Percentiles rank a stretch among this genome's conserved stretches.
Conservation (phyloP, 2,329 filamentous ascomycete species). For the Aureobasidium lini region DNA sequence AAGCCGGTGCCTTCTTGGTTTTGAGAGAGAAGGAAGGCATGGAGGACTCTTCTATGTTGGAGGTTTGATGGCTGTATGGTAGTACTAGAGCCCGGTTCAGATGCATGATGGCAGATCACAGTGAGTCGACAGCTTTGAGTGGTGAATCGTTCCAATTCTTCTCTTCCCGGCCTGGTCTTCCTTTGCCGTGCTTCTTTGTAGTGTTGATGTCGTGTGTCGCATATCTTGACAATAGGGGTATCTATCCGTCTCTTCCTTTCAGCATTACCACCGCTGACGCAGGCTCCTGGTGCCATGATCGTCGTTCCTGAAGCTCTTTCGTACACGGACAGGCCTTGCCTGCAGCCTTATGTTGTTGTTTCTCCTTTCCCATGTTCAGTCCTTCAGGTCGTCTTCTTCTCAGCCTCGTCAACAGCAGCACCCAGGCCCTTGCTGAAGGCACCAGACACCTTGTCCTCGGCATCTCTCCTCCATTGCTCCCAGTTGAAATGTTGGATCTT, state of each 20-base stretch:
- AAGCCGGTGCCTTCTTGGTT: too few species aligned
- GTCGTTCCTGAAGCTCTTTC: not conserved
- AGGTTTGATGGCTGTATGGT: too few species aligned
- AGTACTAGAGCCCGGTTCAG: too few species aligned
- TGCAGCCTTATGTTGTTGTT: not conserved
- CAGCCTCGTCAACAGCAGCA: not conserved
- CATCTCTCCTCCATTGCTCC: constrained; percentile 32
- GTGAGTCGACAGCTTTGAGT: too few species aligned
- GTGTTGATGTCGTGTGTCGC: not conserved
- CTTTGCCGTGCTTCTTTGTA: not conserved
- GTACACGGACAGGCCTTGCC: not conserved
- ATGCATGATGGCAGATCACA: too few species aligned
- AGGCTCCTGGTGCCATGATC: not conserved
- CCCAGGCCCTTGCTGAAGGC: not conserved
- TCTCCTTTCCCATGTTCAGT: not conserved
- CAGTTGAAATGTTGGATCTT: constrained; percentile 40
- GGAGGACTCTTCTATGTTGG: too few species aligned
- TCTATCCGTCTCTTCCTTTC: not conserved
- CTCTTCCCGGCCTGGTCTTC: too few species aligned
- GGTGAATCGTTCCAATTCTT: too few species aligned
- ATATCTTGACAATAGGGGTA: not conserved
- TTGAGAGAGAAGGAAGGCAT: too few species aligned
- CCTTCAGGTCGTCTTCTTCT: not conserved
- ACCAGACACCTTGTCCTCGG: constrained; percentile 32
- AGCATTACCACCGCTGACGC: not conserved